Conservation (phyloP, 192 early-diverging fungal species). For the Globomyces pollinis-pini region DNA sequence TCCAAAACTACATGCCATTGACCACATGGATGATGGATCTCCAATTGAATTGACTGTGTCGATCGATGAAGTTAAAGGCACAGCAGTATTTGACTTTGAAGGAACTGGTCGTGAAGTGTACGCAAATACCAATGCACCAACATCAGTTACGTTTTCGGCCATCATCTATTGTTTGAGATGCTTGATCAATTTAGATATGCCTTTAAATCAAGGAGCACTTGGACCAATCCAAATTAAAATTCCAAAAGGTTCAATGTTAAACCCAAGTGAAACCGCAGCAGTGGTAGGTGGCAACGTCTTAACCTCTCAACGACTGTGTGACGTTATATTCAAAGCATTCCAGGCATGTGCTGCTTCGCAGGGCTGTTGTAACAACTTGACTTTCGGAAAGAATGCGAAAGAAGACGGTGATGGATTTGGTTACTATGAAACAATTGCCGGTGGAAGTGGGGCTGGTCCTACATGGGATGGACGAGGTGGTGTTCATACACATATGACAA, state of each 20-base stretch:
- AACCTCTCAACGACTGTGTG: slow-evolving; percentile 86
- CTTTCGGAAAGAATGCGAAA: slow-evolving; percentile 79
- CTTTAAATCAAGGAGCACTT: slow-evolving; percentile 94
- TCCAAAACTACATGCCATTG: slow-evolving; percentile 32
- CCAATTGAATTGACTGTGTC: slow-evolving; percentile 65
- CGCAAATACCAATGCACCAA: slow-evolving; percentile 76
- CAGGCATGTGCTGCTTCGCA: slow-evolving; percentile 85
- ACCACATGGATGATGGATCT: slow-evolving; percentile 92
- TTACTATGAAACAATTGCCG: slow-evolving; percentile 92
- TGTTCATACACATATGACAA: slow-evolving; percentile 83
- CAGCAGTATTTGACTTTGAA: slow-evolving; percentile 85
- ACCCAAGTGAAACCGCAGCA: slow-evolving; percentile 73
- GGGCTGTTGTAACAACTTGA: slow-evolving; percentile 92
- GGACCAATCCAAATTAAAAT: slow-evolving; percentile 73
- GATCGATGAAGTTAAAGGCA: slow-evolving; percentile 63
- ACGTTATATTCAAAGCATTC: slow-evolving; percentile 88
- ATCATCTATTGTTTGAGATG: slow-evolving; percentile 95
- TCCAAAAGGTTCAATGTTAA: slow-evolving; percentile 69
- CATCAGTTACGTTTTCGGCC: slow-evolving; percentile 72
- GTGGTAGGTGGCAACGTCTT: slow-evolving; percentile 98
- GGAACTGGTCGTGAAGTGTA: slow-evolving; percentile 78
- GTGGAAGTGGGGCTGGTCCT: slow-evolving; percentile 77
- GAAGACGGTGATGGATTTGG: slow-evolving; percentile 70
- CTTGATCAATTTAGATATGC: slow-evolving; percentile 84
- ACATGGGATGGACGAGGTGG: slow-evolving; percentile 79